Conservation (phyloP, 805 yeast genomes). For the Helenozyma rhizophorensis region DNA sequence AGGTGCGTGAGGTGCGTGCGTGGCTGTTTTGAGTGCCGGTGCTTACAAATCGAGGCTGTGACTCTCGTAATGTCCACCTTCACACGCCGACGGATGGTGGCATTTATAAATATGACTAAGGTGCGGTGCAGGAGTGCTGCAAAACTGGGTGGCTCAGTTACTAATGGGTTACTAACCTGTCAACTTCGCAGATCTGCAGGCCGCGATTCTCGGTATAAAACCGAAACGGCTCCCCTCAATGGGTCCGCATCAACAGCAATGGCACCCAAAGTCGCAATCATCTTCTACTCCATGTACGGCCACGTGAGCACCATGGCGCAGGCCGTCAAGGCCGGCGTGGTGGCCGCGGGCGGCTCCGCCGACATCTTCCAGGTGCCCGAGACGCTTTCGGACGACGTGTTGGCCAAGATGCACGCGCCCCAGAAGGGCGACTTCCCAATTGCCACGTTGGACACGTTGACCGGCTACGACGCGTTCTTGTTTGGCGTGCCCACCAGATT, state of each 20-base stretch:
- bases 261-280: slow-evolving; percentile 56
- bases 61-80: too few species aligned
- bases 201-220: too few species aligned
- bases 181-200: too few species aligned
- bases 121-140: too few species aligned
- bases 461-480: slow-evolving; percentile 16
- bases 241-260: slow-evolving; percentile 5
- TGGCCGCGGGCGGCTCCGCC: slow-evolving; percentile 55
- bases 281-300: slow-evolving; percentile 79
- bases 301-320: slow-evolving; percentile 70
- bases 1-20: too few species aligned
- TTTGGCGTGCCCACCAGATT: slow-evolving; percentile 18
- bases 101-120: too few species aligned
- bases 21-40: too few species aligned
- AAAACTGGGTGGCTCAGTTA: too few species aligned
- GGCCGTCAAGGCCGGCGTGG: slow-evolving; percentile 64
- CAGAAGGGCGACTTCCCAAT: slow-evolving; percentile 17
- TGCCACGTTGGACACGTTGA: slow-evolving; percentile 17
- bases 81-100: too few species aligned
- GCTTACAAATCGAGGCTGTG: too few species aligned
- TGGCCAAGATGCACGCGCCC: slow-evolving; percentile 17
- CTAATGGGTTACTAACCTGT: too few species aligned
- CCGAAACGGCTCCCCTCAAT: too few species aligned
- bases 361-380: slow-evolving; percentile 18
- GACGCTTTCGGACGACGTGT: slow-evolving; percentile 17